Percentiles rank a stretch among this genome's conserved stretches.
Evolutionary conservation across 2,329 filamentous ascomycete species (phyloP).

Genomic region (Fusarium humuli): DNA sequence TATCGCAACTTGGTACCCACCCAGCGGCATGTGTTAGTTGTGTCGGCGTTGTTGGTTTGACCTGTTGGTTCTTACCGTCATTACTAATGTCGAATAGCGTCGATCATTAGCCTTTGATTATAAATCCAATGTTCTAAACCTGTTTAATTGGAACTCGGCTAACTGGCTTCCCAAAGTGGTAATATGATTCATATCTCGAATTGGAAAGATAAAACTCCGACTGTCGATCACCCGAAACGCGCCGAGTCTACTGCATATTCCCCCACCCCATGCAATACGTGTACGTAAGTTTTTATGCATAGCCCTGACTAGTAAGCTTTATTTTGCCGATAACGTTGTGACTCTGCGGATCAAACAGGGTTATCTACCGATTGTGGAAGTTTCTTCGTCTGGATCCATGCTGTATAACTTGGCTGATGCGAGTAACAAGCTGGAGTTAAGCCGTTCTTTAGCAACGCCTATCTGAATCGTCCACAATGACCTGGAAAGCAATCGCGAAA

Average conservation of each 20-base stretch:
- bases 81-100: background rate
- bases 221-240: background rate
- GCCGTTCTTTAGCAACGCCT: background rate
- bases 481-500: conserved; percentile 11
- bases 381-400: background rate
- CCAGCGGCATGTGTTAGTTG: background rate
- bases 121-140: background rate
- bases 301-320: background rate
- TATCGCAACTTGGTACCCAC: background rate
- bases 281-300: background rate
- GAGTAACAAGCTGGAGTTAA: background rate
- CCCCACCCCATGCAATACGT: background rate
- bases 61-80: background rate
- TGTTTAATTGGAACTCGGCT: background rate
- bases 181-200: background rate
- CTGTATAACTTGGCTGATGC: background rate
- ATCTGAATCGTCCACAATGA: background rate
- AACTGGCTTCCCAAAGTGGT: background rate
- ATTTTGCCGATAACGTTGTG: background rate
- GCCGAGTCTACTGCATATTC: background rate
- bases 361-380: background rate
- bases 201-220: background rate
- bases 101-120: background rate
- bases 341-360: background rate
- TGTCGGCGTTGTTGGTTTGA: background rate